Evolutionary conservation across 2,329 filamentous ascomycete species (phyloP), one percentile per base, ranked within the genome.

Genomic region (Parastagonospora nodorum): DNA sequence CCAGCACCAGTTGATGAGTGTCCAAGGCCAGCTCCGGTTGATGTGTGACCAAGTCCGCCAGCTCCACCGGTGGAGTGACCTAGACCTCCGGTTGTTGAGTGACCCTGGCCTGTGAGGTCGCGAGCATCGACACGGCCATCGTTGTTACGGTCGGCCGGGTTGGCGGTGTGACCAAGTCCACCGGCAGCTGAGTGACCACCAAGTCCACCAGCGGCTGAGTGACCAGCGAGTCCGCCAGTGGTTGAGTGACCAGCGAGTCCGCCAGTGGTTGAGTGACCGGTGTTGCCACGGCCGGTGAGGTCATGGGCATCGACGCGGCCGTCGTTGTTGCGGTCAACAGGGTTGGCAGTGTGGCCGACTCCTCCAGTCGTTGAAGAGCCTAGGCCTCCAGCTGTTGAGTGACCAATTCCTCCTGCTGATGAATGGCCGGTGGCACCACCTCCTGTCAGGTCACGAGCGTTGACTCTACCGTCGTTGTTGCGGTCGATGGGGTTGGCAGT

Each of bases 101-200:
- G 41, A 15, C 41, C 31, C 12, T 16, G 28, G 11, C 42, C 32
- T 12, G 32, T 44, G 19, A 44, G 8, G 12, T 44, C 42, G 24
- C 19, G 42, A 11, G 42, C 42, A 29, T 44, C 42, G 12, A 44
- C 42, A 9, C 42, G 32, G n/a, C 42, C 42, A 24, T 44, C 42
- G 24, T 44, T 44, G 42, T 44, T 44, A 16, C 42, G 42, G 24
- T 44, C 42, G 7, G 30, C 19, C 1, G 42, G 42, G 19, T 44
- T 44, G 19, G 42, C 31, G 24, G 42, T 44, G 42, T 44, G 41
- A 2, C 41, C 41, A 12, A 33, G 12, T 15, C 41, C 41, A 12
- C 41, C 41, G 5, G 27, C 19, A 15, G 24, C 12, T 14, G 39
- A 15, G 15, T 29, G 29, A 42, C 15, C 19, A 5, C 19, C 37